A percentile compares a stretch with the other conserved stretches of the same genome.
These are phyloP conservation scores for Botryotinia globosa DNA, from an alignment of 2,329 filamentous ascomycete species.

Conservation along the genomic window DNA sequence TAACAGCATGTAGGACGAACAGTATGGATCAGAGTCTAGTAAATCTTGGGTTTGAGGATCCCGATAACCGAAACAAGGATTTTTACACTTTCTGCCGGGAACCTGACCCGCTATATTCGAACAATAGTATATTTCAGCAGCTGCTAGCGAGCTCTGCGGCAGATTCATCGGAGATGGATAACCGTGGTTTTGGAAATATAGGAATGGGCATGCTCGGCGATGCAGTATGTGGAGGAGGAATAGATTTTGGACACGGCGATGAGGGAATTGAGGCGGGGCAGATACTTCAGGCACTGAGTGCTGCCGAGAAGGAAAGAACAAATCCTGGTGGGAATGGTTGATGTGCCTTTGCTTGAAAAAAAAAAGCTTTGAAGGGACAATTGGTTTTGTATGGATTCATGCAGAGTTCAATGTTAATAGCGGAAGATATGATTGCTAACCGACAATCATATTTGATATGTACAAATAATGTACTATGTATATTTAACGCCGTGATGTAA, in stretches of 20 bases:
- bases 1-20: conserved; percentile 33
- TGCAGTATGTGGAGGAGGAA: conserved; percentile 14
- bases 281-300: conserved; percentile 37
- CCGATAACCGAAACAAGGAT: conserved; percentile 38
- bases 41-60: conserved; percentile 40
- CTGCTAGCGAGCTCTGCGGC: conserved; percentile 35
- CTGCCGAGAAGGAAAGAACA: conserved; percentile 29
- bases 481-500: not conserved
- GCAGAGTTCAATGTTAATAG: not conserved
- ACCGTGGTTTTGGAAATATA: conserved; percentile 24
- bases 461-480: not conserved
- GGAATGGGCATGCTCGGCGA: conserved; percentile 17
- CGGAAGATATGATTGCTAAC: not conserved
- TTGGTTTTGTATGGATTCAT: not conserved
- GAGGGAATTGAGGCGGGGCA: conserved; percentile 38
- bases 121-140: conserved; percentile 36
- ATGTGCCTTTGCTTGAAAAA: not conserved
- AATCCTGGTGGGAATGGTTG: conserved; percentile 12
- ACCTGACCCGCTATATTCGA: conserved; percentile 36
- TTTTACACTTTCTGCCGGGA: conserved; percentile 38
- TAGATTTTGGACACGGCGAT: conserved; percentile 29
- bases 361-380: not conserved
- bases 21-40: conserved; percentile 39
- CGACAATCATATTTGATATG: not conserved
- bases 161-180: conserved; percentile 30